Evolutionary conservation across 371 early-diverging fungal genomes (phyloP), one percentile per base, ranked within the genome.

Genomic region (Phascolomyces articulosus): DNA sequence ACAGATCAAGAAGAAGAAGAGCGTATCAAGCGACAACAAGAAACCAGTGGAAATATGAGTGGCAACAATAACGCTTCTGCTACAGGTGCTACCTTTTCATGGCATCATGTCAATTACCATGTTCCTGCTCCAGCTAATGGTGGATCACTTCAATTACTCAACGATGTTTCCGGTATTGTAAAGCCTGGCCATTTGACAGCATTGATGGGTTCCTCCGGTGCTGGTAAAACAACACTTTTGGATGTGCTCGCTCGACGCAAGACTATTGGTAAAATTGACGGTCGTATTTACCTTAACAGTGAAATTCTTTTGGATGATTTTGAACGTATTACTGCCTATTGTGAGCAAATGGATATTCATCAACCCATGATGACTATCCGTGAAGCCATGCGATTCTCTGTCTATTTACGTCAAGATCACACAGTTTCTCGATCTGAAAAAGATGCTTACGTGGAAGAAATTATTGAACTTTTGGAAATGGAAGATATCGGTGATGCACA

Each of bases 181-280:
- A n/a, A n/a, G n/a, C n/a, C n/a, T n/a, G 91, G 91, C 49, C 80
- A 83, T 24, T 76, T 90, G 74, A 85, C 86, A 1, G 95, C 93
- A 6, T 69, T 94, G 18, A 87, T 93, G 88, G 93, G 93, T 23
- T 80, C 89, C 4, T 87, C 88, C n/a, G 93, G 93, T 60, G 87
- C 91, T 27, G 95, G 95, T 51, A 95, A 95, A 75, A 90, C 93
- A 0, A 91, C 94, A 3, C 77, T 94, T 1, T 67, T 93, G 64
- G 94, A 95, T 74, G 80, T 92, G 0, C 72, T 90, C 16, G 87
- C 91, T 24, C 83, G 83, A 67, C 87, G 91, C 67, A 90, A 90
- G 80, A 90, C 87, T 27, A 81, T 84, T 34, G 92, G 92, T 20
- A 86, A 75, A 11, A 74, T 90, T 23, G 78, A 86, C 3, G 93